Percentiles rank a stretch among this genome's conserved stretches.
phyloP scores from a whole-genome alignment of 257 asterid genomes.

The Rauvolfia tetraphylla region DNA sequence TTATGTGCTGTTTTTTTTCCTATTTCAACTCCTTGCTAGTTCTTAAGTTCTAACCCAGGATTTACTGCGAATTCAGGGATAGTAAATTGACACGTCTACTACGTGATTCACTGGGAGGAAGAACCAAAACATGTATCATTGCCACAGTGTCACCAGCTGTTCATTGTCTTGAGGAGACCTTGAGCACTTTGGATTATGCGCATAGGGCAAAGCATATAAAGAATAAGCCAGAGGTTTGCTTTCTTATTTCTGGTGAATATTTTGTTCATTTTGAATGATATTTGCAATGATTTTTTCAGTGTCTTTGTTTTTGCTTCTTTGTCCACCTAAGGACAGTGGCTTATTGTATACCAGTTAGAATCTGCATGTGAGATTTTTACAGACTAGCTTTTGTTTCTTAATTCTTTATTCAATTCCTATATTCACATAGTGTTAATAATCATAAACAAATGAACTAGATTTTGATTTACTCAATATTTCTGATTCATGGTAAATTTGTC shows the following conservation, averaged over 20 bases:
- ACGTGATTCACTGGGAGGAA: slow-evolving; percentile 86
- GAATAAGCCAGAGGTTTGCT: slow-evolving; percentile 88
- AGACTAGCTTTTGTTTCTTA: not conserved
- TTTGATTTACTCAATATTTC: not conserved
- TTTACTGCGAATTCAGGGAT: slow-evolving; percentile 43
- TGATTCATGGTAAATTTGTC: not conserved
- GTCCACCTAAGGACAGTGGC: not conserved
- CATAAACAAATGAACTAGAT: not conserved
- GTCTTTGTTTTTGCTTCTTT: not conserved
- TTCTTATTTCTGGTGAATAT: not conserved
- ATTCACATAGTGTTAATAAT: not conserved
- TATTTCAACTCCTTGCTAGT: slow-evolving; percentile 2
- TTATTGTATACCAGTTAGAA: not conserved
- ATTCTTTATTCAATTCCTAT: not conserved
- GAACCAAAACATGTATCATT: slow-evolving; percentile 85
- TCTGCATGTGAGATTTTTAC: not conserved
- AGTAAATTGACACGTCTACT: slow-evolving; percentile 87
- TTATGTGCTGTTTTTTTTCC: slow-evolving; percentile 5
- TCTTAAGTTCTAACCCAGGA: slow-evolving; percentile 6
- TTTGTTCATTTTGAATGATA: not conserved
- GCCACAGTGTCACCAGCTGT: slow-evolving; percentile 95
- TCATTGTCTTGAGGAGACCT: slow-evolving; percentile 89
- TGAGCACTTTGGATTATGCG: slow-evolving; percentile 88
- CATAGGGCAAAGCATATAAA: slow-evolving; percentile 83
- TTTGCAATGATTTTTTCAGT: not conserved